Base-by-base conservation (phyloP, 345 rosid genomes). In the Populus euphratica region DNA sequence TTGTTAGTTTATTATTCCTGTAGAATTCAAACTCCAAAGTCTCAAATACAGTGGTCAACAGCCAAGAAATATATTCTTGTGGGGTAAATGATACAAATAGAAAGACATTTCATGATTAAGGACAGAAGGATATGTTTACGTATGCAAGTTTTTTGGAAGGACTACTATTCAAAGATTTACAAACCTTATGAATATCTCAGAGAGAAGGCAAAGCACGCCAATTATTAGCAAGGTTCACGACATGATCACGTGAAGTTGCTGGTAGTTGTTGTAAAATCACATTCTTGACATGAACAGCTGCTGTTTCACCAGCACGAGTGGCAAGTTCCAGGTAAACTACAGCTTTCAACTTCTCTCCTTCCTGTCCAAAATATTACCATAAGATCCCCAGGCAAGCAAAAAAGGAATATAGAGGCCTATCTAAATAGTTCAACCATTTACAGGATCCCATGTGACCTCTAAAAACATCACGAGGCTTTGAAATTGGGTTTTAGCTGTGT, bases 241-340 rank as follows among this genome's bases (percentile, higher is more conserved):
- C 92, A 71, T 77, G 89, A 74, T 81, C 82, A 18, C 85, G 86
- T n/a, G 90, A 90, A 73, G 85, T 56, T 6, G 86, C 77, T 3
- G 99, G 86, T 44, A 96, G 83, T 81, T 88, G 94, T 71, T 93
- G 91, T 43, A 90, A 88, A 76, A 90, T 80, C 18, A 87, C 94
- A 68, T 85, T 87, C 81, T 91, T 96, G 33, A 96, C 88, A 79
- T 86, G 95, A 75, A 70, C 70, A 1, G 98, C 99, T 36, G 93
- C 91, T 3, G 85, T 85, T 85, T 91, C 95, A 2, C 98, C 99
- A 74, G 94, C 90, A 1, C 91, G 93, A 47, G 92, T 84, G 9
- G 98, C 99, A 25, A 96, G 96, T 83, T 96, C 99, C 62, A 96
- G 88, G 87, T 96, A 96, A 23, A 91, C 79, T 12, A 85, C 90